Evolutionary conservation across 805 yeast genomes (phyloP), one percentile per base, ranked within the genome.

Genomic region (Jamesozyma lodderae): DNA sequence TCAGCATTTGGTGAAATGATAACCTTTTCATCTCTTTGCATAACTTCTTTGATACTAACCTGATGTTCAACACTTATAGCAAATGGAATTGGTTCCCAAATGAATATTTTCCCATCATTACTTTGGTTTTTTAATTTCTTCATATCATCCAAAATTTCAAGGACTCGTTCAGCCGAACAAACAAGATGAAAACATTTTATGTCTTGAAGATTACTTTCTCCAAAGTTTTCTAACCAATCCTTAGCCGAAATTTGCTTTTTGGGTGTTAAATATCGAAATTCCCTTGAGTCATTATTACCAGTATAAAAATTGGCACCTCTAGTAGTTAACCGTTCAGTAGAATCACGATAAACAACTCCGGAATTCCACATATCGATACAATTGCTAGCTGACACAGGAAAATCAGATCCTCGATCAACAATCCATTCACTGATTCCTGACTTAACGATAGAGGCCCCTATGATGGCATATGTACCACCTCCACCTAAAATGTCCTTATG

Each of bases 21-120:
- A 14, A 57, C 33, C 13, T 37, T 18, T 8, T 45, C 47, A 3
- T 44, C 31, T 6, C 44, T 33, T n/a, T 47, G 38, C 27, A 57
- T 20, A 13, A 57, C 41, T 7, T 33, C 21, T 13, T 37, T 37
- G 4, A 53, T 45, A 2, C 52, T 51, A 0, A 59, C 51, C 27
- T 75, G 57, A 41, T 74, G 68, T 24, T 68, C 78, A 2, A 76
- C 70, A 0, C 51, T 56, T 55, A 95, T 84, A 16, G 72, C 72
- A 41, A 77, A 82, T 1, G 96, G 96, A 6, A 82, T 72, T 0
- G 96, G 96, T 59, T 88, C 97, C 79, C 87, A 90, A 0, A 82
- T 70, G 38, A 75, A 66, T 2, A 45, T 42, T 11, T 35, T 15
- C 14, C 23, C 15, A 5, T 14, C 4, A 1, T 7, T 4, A n/a